Percentiles rank a stretch among this genome's conserved stretches.
phyloP scores from a whole-genome alignment of 306 rosid genomes.

The Vicia faba region DNA sequence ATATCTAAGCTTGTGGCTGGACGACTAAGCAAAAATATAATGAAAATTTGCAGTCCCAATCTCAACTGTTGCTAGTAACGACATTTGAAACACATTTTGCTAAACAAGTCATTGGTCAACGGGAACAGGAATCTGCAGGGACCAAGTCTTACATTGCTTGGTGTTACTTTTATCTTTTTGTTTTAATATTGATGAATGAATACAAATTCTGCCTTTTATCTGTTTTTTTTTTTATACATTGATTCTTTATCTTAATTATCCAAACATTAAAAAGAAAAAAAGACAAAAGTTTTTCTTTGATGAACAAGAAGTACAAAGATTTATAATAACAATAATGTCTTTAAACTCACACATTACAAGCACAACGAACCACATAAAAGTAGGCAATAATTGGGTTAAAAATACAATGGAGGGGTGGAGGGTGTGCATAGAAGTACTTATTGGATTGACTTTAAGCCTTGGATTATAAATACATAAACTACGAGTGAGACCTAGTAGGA shows the following conservation, averaged over 20 bases:
- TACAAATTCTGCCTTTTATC: too few species aligned
- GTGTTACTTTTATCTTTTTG: too few species aligned
- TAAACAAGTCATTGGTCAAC: conserved; percentile 3
- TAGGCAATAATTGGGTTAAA: background rate
- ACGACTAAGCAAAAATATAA: background rate
- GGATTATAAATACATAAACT: conserved; percentile 18
- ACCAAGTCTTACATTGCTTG: too few species aligned
- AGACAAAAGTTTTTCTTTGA: too few species aligned
- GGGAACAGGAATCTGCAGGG: too few species aligned
- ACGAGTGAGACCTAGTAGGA: background rate
- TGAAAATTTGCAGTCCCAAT: conserved; percentile 13
- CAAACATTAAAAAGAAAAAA: too few species aligned
- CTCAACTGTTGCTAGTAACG: background rate
- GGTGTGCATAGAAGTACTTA: conserved; percentile 11
- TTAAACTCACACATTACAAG: conserved; percentile 29
- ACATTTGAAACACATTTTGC: background rate
- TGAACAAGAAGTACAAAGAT: background rate
- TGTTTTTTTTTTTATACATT: too few species aligned
- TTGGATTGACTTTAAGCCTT: background rate
- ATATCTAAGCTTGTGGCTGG: background rate
- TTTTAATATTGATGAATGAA: too few species aligned
- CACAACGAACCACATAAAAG: background rate
- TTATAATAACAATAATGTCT: background rate
- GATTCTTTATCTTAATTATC: too few species aligned
- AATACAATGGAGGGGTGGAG: conserved; percentile 9